phyloP scores from a whole-genome alignment of 1,284 basidiomycete genomes.

The Prillingera fragicola region DNA sequence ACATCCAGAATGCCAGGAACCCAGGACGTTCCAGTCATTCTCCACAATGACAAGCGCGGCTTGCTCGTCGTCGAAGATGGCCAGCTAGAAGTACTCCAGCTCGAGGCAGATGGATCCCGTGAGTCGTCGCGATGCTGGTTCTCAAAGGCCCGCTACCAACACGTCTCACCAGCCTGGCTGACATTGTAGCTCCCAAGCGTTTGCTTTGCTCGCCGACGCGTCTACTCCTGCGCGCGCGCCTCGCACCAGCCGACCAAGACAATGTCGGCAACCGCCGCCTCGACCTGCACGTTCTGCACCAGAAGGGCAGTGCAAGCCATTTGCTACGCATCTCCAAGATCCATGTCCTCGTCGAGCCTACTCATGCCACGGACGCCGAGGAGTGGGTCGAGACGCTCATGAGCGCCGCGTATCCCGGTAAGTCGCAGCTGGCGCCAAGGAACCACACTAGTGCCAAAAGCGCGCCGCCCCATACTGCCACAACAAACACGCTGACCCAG shows the following conservation, averaged over 20 bases:
- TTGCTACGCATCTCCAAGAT: conserved; percentile 33
- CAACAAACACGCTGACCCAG: not conserved
- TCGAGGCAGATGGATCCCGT: conserved; percentile 43
- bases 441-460: too few relatives aligned
- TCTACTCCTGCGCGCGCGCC: conserved; percentile 30
- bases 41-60: conserved; percentile 42
- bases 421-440: too few relatives aligned
- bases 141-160: not conserved
- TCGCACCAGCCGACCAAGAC: conserved; percentile 11
- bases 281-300: conserved; percentile 32
- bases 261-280: conserved; percentile 15
- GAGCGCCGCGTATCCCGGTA: conserved; percentile 61
- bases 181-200: conserved; percentile 34
- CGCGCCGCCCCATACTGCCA: not conserved
- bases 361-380: conserved; percentile 43
- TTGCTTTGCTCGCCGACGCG: conserved; percentile 32
- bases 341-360: conserved; percentile 40
- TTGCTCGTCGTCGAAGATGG: conserved; percentile 40
- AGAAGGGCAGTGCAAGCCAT: conserved; percentile 18
- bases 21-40: conserved; percentile 38
- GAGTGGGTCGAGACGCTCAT: conserved; percentile 59
- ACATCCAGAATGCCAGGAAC: not conserved
- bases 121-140: conserved; percentile 12
- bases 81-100: conserved; percentile 38
- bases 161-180: not conserved